Evolutionary conservation across 495 filamentous ascomycete species (phyloP).

Genomic region (Neohortaea acidophila): DNA sequence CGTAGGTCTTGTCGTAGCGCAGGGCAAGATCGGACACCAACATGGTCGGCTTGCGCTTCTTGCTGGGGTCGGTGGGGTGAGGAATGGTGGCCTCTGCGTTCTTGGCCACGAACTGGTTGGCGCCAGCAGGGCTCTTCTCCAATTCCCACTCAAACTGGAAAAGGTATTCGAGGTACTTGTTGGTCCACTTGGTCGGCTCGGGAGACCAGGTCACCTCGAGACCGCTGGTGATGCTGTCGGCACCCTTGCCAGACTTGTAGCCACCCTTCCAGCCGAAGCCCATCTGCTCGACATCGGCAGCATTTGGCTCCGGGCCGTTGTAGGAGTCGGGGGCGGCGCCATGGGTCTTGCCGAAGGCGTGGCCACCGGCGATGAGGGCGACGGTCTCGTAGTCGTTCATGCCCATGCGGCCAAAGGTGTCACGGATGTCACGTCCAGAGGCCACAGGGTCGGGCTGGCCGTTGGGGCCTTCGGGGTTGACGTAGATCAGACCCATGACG

Average conservation of each 20-base stretch:
- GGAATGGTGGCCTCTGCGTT: constrained; percentile 46
- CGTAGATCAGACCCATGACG: constrained; percentile 63
- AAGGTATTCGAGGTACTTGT: constrained; percentile 52
- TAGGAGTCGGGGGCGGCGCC: constrained; percentile 44
- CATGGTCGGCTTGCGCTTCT: constrained; percentile 54
- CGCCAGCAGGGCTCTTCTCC: constrained; percentile 55
- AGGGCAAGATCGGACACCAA: constrained; percentile 57
- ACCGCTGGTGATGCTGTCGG: constrained; percentile 54
- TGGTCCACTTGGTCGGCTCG: constrained; percentile 53
- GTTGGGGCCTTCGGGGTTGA: constrained; percentile 64
- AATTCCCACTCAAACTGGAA: constrained; percentile 66
- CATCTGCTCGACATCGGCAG: constrained; percentile 43
- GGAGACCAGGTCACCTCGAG: constrained; percentile 62
- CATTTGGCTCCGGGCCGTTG: constrained; percentile 49
- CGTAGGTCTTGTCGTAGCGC: constrained; percentile 50
- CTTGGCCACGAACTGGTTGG: constrained; percentile 61
- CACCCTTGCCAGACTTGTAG: constrained; percentile 43
- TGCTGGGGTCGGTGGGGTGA: constrained; percentile 46
- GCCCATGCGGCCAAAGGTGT: constrained; percentile 58
- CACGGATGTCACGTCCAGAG: constrained; percentile 52
- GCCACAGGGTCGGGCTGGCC: constrained; percentile 49
- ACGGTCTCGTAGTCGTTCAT: constrained; percentile 69
- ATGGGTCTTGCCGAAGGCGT: constrained; percentile 63
- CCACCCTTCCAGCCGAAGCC: constrained; percentile 53
- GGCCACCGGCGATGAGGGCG: constrained; percentile 58